A percentile compares a stretch with the other conserved stretches of the same genome.
Evolutionary conservation across 73 alveolate genomes (phyloP).

Genomic region (Paramecium tetraurelia): DNA sequence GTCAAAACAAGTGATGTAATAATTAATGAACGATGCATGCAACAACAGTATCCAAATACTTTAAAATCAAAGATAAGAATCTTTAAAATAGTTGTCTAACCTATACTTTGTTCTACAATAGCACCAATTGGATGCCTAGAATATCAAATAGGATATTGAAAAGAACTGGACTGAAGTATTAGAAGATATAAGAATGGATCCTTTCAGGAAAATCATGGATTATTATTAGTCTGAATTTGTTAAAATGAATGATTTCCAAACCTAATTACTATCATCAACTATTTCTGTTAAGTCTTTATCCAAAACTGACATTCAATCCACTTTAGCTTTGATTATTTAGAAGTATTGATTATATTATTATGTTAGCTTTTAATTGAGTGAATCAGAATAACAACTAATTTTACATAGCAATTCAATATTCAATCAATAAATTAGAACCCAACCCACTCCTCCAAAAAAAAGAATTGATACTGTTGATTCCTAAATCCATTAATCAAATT

Average conservation of each 20-base stretch:
- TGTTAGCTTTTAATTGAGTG: background rate
- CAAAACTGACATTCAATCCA: background rate
- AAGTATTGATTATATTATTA: background rate
- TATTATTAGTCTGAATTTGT: background rate
- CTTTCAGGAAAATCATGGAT: background rate
- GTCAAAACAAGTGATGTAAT: background rate
- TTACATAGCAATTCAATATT: background rate
- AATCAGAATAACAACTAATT: background rate
- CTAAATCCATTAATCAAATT: background rate
- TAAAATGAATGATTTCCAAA: background rate
- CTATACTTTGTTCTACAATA: background rate
- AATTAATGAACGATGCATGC: background rate
- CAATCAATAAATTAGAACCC: background rate
- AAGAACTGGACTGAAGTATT: slow-evolving; percentile 9
- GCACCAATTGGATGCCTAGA: background rate
- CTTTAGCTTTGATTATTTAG: background rate
- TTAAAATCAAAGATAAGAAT: background rate
- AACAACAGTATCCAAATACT: background rate
- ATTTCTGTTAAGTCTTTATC: background rate
- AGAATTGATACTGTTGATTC: background rate
- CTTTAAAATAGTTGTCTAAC: background rate
- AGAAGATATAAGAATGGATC: slow-evolving; percentile 4
- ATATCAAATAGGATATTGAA: slow-evolving; percentile 2
- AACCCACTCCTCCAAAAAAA: slow-evolving; percentile 41
- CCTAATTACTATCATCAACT: background rate